These are phyloP conservation scores for Oryza coarctata DNA, from an alignment of 176 grass and related monocot genomes.

Conservation along the genomic window DNA sequence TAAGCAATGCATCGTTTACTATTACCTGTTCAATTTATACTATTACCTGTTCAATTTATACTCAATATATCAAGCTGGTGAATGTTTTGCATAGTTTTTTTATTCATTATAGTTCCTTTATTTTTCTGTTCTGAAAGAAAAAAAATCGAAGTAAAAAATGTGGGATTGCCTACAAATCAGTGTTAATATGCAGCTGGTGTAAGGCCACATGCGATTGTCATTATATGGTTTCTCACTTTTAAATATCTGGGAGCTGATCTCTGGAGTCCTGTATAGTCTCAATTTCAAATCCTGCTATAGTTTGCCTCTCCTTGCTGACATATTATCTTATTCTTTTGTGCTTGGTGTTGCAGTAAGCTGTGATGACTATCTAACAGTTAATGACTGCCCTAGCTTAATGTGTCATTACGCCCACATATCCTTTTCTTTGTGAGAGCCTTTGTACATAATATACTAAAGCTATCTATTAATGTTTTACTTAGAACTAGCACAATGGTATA, in stretches of 20 bases:
- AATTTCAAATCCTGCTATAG: not conserved
- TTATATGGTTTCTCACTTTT: not conserved
- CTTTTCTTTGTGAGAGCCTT: not conserved
- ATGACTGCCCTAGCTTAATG: conserved; percentile 15
- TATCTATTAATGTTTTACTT: conserved; percentile 32
- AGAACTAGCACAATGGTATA: not conserved
- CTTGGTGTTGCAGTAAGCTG: conserved; percentile 3
- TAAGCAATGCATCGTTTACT: conserved; percentile 33
- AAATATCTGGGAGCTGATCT: not conserved
- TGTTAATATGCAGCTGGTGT: not conserved
- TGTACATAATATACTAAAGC: not conserved
- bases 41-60: conserved; percentile 18
- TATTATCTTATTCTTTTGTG: not conserved
- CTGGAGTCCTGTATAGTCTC: not conserved
- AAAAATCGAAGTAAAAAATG: conserved; percentile 2
- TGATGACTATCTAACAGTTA: not conserved
- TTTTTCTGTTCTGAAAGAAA: not conserved
- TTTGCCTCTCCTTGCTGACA: not conserved
- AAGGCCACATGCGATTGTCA: not conserved
- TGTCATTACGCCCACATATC: not conserved
- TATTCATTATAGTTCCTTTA: not conserved
- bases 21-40: conserved; percentile 10
- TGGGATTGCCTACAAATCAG: not conserved
- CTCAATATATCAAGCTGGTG: not conserved
- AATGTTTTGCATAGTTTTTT: not conserved